Base-by-base conservation (phyloP, 2,329 filamentous ascomycete species). In the Epicoccum sorghinum region DNA sequence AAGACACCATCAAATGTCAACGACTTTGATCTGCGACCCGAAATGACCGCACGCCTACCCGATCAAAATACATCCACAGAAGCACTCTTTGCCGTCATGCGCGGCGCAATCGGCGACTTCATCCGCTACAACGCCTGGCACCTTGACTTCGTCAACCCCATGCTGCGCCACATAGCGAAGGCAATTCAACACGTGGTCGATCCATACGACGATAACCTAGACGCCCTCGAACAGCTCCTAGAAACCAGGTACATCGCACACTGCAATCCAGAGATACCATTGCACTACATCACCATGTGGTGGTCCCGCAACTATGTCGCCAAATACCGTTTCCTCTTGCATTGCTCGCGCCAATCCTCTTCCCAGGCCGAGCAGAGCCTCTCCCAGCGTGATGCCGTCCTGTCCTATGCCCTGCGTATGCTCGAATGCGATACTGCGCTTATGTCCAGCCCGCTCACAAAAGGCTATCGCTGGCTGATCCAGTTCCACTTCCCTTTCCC, bases 21-120 rank as follows among this genome's bases (percentile, higher is more conserved):
- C 66, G 83, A 86, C 60, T 75, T 70, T 36, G 75, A 78, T 35
- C 64, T 79, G 4, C 64, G 73, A 29, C 70, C 74, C 4, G 70
- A 72, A 30, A 79, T 78, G 75, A 75, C 64, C 18, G 69, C 72
- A 12, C 58, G 64, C 1, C 77, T 77, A 3, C 44, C 52, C 0
- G 73, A 79, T 3, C 75, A 80, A 2, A 59, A 64, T 0, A 77
- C 78, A 13, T 81, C 80, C 60, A 86, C 83, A 0, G 79, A 83
- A 40, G 82, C 84, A 72, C 78, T 82, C 0, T 79, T 84, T 53
- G 73, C 73, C 3, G 69, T 85, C 0, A 77, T 83, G 25, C 77
- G 77, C 12, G 78, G 79, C 55, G 78, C 83, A 33, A 73, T 82
- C 0, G 75, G 76, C 0, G 73, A 77, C 43, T 77, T 74, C 2